These are phyloP conservation scores for Bifiguratus adelaidae DNA, from an alignment of 192 early-diverging fungal genomes.

Conservation along the genomic window DNA sequence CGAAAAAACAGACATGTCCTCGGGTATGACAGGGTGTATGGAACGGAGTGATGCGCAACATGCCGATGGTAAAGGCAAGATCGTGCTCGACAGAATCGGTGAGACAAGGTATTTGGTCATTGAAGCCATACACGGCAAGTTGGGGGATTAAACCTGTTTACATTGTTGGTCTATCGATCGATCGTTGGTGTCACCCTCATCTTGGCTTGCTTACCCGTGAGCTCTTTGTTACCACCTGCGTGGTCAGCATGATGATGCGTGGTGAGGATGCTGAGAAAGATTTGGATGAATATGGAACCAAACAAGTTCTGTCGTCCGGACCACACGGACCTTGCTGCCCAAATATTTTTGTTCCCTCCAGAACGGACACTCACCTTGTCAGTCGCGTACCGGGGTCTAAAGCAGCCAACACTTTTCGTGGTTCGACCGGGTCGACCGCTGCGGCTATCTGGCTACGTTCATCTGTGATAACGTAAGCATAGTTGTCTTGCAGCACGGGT, in stretches of 20 bases:
- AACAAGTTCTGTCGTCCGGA: neutral
- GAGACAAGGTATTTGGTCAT: neutral
- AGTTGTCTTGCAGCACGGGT: constrained; percentile 21
- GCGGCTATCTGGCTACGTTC: constrained; percentile 10
- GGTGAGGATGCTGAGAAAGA: constrained; percentile 17
- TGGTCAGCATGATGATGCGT: constrained; percentile 29
- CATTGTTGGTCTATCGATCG: too few relatives aligned
- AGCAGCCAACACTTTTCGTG: constrained; percentile 11
- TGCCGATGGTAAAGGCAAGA: constrained; percentile 7
- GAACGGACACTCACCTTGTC: constrained; percentile 1
- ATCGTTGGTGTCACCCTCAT: constrained; percentile 6
- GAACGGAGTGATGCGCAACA: constrained; percentile 9
- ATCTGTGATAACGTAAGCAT: constrained; percentile 19
- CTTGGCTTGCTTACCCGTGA: constrained; percentile 2
- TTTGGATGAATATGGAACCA: neutral
- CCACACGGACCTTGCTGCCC: neutral
- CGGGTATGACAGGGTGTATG: constrained; percentile 17
- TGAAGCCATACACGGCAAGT: neutral
- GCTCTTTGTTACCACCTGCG: constrained; percentile 20
- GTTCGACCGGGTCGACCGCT: constrained; percentile 20
- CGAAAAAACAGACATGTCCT: constrained; percentile 13
- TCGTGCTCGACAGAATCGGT: constrained; percentile 2
- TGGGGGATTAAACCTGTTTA: too few relatives aligned
- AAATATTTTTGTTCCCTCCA: neutral
- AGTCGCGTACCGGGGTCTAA: constrained; percentile 9